These are phyloP conservation scores for Melampsora abietis-canadensis DNA, from an alignment of 1,284 basidiomycete genomes.

Conservation along the genomic window DNA sequence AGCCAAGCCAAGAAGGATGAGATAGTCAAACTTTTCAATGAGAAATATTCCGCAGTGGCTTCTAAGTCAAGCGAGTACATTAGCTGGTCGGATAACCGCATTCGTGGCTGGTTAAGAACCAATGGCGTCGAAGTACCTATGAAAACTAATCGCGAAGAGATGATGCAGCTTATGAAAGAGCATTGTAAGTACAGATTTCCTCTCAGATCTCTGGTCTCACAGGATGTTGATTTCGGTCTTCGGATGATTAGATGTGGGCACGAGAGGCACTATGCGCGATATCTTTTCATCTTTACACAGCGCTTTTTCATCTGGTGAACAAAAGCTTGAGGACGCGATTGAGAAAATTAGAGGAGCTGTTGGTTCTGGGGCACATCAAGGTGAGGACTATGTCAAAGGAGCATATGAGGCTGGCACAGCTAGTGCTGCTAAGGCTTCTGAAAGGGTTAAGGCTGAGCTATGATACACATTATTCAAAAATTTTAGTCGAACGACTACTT, in stretches of 20 bases:
- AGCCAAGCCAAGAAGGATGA: constrained; percentile 57
- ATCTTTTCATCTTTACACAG: constrained; percentile 42
- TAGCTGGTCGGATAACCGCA: constrained; percentile 50
- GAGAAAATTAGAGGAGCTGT: constrained; percentile 49
- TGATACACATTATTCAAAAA: background rate
- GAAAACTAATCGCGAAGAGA: constrained; percentile 62
- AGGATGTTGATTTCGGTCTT: constrained; percentile 44
- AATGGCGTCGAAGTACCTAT: constrained; percentile 46
- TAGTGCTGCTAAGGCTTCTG: constrained; percentile 6
- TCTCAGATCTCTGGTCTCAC: constrained; percentile 43
- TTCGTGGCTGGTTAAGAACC: constrained; percentile 51
- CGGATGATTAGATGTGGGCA: constrained; percentile 41
- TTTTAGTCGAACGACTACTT: background rate
- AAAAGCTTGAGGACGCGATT: constrained; percentile 47
- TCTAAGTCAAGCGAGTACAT: constrained; percentile 48
- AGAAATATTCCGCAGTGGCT: constrained; percentile 48
- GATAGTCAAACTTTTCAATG: constrained; percentile 47
- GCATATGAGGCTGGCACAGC: constrained; percentile 8
- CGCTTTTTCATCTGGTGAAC: constrained; percentile 45
- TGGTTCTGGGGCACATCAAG: constrained; percentile 43
- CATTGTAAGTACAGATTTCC: constrained; percentile 56
- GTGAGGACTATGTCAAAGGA: constrained; percentile 1
- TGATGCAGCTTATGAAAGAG: constrained; percentile 65
- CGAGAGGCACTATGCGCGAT: constrained; percentile 46
- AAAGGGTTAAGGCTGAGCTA: constrained; percentile 1